Evolutionary conservation across 1,139 yeast species (phyloP), one percentile per base, ranked within the genome.

Genomic region (Taiozyma onychis): DNA sequence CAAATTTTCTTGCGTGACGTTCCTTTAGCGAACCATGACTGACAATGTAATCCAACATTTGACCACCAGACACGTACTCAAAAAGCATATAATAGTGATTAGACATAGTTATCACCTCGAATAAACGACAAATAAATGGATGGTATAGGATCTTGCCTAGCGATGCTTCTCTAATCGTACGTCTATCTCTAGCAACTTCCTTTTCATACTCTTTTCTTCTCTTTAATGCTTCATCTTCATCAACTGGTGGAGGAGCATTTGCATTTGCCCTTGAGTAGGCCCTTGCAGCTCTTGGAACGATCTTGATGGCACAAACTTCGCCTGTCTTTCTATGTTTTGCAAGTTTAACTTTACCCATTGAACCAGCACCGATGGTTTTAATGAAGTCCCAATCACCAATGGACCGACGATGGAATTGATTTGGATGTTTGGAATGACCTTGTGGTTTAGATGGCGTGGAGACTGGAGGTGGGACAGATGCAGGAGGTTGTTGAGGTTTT

Each of bases 311-410:
- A 69, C 97, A 90, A 28, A 87, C 75, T 64, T 90, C 97, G 49
- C 80, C 80, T 1, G 97, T 88, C 41, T 81, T 67, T 57, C 87
- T 80, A 70, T 91, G 96, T 61, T 82, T 85, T 3, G 98, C 98
- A 45, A 93, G 74, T 68, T 95, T 95, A 48, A 93, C 99, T 67
- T 93, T 95, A 51, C 99, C 99, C 99, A 95, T 93, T 1, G 97
- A 88, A 4, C 99, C 99, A 5, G 98, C 97, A 47, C 99, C 99
- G 46, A 93, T 88, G 1, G 97, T 90, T 66, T 90, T 90, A 53
- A 89, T 78, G 60, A 93, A 91, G 62, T 88, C 95, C 99, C 99
- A 93, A 59, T 95, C 97, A 18, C 99, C 99, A 50, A 93, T 85
- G 6, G 96, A 79, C 55, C 86, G 85, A 57, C 98, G 80, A 66